Base-by-base conservation (phyloP, 331 rosid genomes). In the Malus hybrid region DNA sequence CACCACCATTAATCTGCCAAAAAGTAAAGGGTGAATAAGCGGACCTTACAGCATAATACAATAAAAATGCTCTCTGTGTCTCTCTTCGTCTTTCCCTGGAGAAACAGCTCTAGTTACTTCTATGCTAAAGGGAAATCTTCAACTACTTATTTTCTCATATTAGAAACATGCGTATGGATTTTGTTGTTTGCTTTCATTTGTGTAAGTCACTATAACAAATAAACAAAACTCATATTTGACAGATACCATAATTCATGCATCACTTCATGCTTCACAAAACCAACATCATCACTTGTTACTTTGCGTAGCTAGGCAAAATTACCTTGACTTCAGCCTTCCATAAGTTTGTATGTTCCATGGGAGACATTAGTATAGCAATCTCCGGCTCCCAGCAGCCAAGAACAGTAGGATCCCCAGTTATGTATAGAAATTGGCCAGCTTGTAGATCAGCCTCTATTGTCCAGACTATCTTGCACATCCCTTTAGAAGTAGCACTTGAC, bases 251-350 rank as follows among this genome's bases (percentile, higher is more conserved):
- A 58, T 58, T 32, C 69, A 32, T 64, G 11, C 48, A 62, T 62
- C 66, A 62, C 16, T 36, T 10, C 44, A 26, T 28, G 60, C 68
- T 61, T 69, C 24, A 42, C 22, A 29, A 32, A 57, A 7, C 20
- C 55, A 58, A 66, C 66, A 57, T 33, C 46, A 81, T 71, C 60
- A 68, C 9, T 29, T 29, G 53, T 64, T 50, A 29, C 11, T n/a
- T 48, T 61, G 61, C 6, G 10, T 50, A 69, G 72, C 66, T 30
- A 19, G 13, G 52, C 24, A 55, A 55, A 76, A 71, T 62, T 84
- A 95, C 99, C 99, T 85, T 73, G 78, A 86, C 77, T 77, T 92
- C 93, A 80, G 91, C 96, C 81, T 85, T 90, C 99, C 99, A 95
- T 84, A 85, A 68, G 83, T 92, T 88, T 18, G 73, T 76, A 69